Evolutionary conservation across 495 filamentous ascomycete genomes (phyloP).

Genomic region (Penicillium macrosclerotiorum): DNA sequence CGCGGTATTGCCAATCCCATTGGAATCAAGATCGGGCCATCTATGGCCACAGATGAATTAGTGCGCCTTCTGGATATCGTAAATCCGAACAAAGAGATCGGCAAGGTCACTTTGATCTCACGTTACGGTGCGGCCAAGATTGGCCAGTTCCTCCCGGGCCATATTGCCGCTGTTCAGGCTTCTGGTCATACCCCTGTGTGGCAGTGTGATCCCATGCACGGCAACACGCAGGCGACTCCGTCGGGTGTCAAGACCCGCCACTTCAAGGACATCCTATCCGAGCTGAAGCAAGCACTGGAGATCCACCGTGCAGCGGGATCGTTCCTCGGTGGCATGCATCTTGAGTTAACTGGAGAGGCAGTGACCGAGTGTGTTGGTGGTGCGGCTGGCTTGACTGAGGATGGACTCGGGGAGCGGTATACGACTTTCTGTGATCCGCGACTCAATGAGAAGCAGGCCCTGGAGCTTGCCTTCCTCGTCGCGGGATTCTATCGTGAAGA

Average conservation of each 20-base stretch:
- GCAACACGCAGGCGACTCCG: constrained; percentile 63
- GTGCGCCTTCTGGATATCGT: constrained; percentile 74
- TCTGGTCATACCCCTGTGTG: constrained; percentile 81
- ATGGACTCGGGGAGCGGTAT: constrained; percentile 83
- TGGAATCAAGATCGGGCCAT: constrained; percentile 92
- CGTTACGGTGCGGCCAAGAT: constrained; percentile 83
- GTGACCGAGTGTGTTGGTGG: constrained; percentile 97
- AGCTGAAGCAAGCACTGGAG: constrained; percentile 72
- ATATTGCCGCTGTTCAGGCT: constrained; percentile 80
- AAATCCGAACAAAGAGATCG: constrained; percentile 75
- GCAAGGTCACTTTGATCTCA: constrained; percentile 94
- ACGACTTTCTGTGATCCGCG: constrained; percentile 94
- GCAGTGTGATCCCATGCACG: constrained; percentile 99
- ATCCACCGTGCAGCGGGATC: constrained; percentile 82
- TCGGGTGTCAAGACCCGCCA: constrained; percentile 79
- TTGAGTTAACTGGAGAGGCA: constrained; percentile 92
- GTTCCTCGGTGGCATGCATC: constrained; percentile 88
- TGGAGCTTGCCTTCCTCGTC: constrained; percentile 91
- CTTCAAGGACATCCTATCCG: constrained; percentile 81
- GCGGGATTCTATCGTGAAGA: constrained; percentile 73
- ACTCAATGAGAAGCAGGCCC: constrained; percentile 94
- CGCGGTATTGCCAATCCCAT: constrained; percentile 93
- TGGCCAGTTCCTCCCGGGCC: constrained; percentile 63
- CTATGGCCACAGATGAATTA: constrained; percentile 71
- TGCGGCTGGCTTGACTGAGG: constrained; percentile 80